A percentile compares a stretch with the other conserved stretches of the same genome.
phyloP scores from a whole-genome alignment of 208 protist species.

The Tetramitus jugosus region DNA sequence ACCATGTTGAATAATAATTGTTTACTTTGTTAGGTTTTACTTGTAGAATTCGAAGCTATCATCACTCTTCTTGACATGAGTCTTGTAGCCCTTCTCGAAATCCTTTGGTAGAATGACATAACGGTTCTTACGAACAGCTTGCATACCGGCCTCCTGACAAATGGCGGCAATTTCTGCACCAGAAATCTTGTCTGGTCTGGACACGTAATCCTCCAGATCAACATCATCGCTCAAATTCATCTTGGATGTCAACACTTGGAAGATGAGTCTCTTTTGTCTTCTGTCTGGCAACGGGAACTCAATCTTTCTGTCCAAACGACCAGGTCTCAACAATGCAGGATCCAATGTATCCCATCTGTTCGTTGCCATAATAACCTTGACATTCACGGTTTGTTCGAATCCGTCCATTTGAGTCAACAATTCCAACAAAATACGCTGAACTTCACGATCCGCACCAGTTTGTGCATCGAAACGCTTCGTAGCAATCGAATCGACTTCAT shows the following conservation, averaged over 20 bases:
- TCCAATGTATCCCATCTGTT: conserved; percentile 99
- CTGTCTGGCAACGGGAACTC: conserved; percentile 97
- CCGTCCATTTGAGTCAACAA: conserved; percentile 99
- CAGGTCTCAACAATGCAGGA: conserved; percentile 95
- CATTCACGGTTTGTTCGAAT: conserved; percentile 96
- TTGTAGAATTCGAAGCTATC: background rate
- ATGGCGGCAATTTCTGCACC: conserved; percentile 98
- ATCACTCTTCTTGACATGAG: conserved; percentile 36
- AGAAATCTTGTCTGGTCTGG: conserved; percentile 93
- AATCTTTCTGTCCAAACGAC: conserved; percentile 90
- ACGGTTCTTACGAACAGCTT: conserved; percentile 98
- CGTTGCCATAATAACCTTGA: conserved; percentile 99
- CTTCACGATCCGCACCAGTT: conserved; percentile 95
- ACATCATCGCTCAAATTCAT: conserved; percentile 68
- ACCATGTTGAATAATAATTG: too few relatives aligned
- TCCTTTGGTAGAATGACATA: conserved; percentile 98
- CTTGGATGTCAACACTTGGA: conserved; percentile 58
- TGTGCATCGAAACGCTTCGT: conserved; percentile 99
- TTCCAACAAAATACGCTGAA: conserved; percentile 98
- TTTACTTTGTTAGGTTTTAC: too few relatives aligned
- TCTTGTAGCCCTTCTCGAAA: conserved; percentile 96
- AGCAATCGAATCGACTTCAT: conserved; percentile 99
- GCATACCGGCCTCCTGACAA: conserved; percentile 96
- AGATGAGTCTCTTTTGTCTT: conserved; percentile 97
- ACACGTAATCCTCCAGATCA: conserved; percentile 92